Evolutionary conservation across 2,329 filamentous ascomycete species (phyloP), one percentile per base, ranked within the genome.

Genomic region (Apiospora koreana): DNA sequence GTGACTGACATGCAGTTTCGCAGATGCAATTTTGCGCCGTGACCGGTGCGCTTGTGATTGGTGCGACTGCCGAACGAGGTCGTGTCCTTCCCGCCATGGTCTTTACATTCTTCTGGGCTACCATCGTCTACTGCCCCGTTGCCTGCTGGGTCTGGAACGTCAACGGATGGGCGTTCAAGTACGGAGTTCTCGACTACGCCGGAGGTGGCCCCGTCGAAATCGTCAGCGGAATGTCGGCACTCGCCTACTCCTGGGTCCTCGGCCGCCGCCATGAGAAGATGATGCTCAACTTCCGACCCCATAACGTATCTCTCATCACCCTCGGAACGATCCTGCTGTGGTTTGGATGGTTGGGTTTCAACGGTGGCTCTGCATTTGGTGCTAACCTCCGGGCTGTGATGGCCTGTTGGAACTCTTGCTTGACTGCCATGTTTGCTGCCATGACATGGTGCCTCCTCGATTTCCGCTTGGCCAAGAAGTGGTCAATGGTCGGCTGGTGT

Each of bases 321-420:
- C 92, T 98, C 76, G 96, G 96, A 73, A 98, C 96, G 3, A 89
- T 97, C 74, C 89, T 99, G 77, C 94, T 99, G 70, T 98, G 95
- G 95, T 98, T 98, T 78, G 96, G 96, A 78, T 99, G 96, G 96
- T 87, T 99, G 74, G 96, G 95, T 69, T 99, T 99, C 90, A 99
- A 99, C 87, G 96, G 95, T 77, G 96, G 96, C 74, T 98, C 95
- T 31, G 86, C 95, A 48, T 97, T 98, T 76, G 95, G 95, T 76
- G 94, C 95, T 75, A 98, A 98, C 85, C 88, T 98, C 69, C 93
- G 96, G 75, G 96, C 96, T 69, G 92, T 93, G 74, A 97, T 98
- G 91, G 95, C 96, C 69, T 97, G 94, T 90, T 99, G 95, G 95
- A 98, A 98, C 88, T 94, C 93, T 71, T 98, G 96, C 85, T 81